Conservation (phyloP, 2,329 filamentous ascomycete genomes). For the Clathrospora elynae region DNA sequence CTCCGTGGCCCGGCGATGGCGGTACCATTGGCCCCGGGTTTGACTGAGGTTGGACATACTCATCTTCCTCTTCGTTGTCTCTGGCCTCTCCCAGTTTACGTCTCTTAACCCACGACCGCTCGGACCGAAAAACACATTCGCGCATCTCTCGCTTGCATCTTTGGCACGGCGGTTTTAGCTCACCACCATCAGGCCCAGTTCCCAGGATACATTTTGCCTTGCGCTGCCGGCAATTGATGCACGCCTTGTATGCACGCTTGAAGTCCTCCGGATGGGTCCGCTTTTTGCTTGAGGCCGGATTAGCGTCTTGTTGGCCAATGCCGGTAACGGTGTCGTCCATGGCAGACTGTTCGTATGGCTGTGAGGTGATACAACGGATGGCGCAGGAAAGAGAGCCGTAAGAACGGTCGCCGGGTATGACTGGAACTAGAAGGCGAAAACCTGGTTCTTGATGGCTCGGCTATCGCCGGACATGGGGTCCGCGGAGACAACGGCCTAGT, state of each 20-base stretch:
- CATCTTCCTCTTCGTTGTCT: slow-evolving; percentile 30
- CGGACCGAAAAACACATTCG: slow-evolving; percentile 54
- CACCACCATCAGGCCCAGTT: slow-evolving; percentile 49
- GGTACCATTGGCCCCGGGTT: slow-evolving; percentile 15
- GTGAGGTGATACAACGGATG: slow-evolving; percentile 35
- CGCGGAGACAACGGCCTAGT: too few relatives aligned
- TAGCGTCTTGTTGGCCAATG: slow-evolving; percentile 23
- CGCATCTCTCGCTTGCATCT: slow-evolving; percentile 58
- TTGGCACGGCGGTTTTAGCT: slow-evolving; percentile 53
- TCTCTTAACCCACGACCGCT: slow-evolving; percentile 48
- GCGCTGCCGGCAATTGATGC: slow-evolving; percentile 58
- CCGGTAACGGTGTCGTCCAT: slow-evolving; percentile 24
- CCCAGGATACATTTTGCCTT: slow-evolving; percentile 60
- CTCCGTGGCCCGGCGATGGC: slow-evolving; percentile 28
- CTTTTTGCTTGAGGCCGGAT: slow-evolving; percentile 34
- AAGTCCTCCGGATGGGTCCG: slow-evolving; percentile 51
- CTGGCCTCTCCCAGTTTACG: slow-evolving; percentile 40
- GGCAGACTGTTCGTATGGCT: slow-evolving; percentile 17
- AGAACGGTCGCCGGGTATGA: too few relatives aligned
- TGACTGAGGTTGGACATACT: slow-evolving; percentile 15
- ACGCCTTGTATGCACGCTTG: slow-evolving; percentile 61
- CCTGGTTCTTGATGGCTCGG: too few relatives aligned
- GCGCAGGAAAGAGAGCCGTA: too few relatives aligned
- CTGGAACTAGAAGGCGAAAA: too few relatives aligned
- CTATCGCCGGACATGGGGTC: too few relatives aligned